Evolutionary conservation across 116 monocot genomes (phyloP).

Genomic region (Posidonia oceanica): DNA sequence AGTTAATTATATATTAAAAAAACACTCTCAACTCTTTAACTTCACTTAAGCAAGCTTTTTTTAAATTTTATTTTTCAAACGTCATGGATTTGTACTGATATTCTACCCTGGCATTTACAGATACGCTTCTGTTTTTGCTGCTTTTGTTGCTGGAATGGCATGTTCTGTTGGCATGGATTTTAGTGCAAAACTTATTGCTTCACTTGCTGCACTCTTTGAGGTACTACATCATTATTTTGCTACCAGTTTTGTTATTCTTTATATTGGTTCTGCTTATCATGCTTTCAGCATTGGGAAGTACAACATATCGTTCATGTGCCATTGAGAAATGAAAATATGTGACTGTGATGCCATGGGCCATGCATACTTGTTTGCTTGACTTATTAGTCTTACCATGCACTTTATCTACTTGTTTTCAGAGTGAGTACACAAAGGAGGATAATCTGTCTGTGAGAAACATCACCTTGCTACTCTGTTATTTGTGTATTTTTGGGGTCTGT

Average conservation of each 20-base stretch:
- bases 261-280: neutral
- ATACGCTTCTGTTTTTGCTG: constrained; percentile 82
- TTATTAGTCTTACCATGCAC: neutral
- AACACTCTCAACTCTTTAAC: too few species aligned
- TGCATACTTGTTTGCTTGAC: neutral
- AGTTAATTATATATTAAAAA: too few species aligned
- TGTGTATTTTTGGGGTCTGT: constrained; percentile 83
- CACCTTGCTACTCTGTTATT: constrained; percentile 59
- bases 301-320: neutral
- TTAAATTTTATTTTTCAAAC: too few species aligned
- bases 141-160: constrained; percentile 93
- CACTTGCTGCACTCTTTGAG: constrained; percentile 72
- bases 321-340: neutral
- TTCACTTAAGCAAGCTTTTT: too few species aligned
- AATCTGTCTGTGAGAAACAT: constrained; percentile 74
- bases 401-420: constrained; percentile 26
- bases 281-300: too few species aligned
- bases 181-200: constrained; percentile 80
- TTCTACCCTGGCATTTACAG: constrained; percentile 21
- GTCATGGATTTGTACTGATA: neutral
- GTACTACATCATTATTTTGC: constrained; percentile 18
- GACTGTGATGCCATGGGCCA: neutral
- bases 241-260: neutral
- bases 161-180: constrained; percentile 94
- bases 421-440: constrained; percentile 76